Evolutionary conservation across 192 early-diverging fungal genomes (phyloP), one percentile per base, ranked within the genome.

Genomic region (Backusella australiensis): DNA sequence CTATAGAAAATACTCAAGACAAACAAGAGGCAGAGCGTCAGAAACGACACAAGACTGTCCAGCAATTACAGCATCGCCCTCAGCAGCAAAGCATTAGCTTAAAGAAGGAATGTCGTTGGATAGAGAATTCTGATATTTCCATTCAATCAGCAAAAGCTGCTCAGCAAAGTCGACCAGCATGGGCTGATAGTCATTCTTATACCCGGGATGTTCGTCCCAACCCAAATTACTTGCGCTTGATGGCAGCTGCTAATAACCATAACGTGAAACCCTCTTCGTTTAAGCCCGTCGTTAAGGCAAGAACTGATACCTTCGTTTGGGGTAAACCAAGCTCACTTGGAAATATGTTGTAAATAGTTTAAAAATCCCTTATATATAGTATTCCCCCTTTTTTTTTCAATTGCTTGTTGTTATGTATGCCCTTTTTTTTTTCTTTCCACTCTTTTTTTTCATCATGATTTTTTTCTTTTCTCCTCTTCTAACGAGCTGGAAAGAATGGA

Each of bases 21-120:
- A 32, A 71, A 29, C 38, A 35, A 39, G 68, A 69, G 36, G 29
- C 14, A 49, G 70, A 71, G 12, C n/a, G 70, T 17, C 67, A 68
- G 67, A 68, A 35, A 17, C 42, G 70, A 32, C 70, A 71, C 44
- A 71, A 71, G 42, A 71, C 44, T 49, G 44, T 71, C 23, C 42
- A 49, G 26, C 5, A 46, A 49, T 49, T 49, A n/a, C 46, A 49
- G 19, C 46, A 71, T 34, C 42, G 32, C 34, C 44, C 42, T 11
- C 35, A 36, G 17, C 29, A 34, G 17, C 26, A 71, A n/a, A 17
- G 23, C 0, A 17, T 3, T 9, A 23, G 26, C 46, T 14, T 12
- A 46, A 29, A n/a, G 6, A 41, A 71, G 35, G 23, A 71, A 29
- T 35, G 67, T n/a, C 70, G 29, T 17, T 71, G 70, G 70, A 71